These are phyloP conservation scores for Apiosordaria backusii DNA, from an alignment of 495 filamentous ascomycete species.

Conservation along the genomic window DNA sequence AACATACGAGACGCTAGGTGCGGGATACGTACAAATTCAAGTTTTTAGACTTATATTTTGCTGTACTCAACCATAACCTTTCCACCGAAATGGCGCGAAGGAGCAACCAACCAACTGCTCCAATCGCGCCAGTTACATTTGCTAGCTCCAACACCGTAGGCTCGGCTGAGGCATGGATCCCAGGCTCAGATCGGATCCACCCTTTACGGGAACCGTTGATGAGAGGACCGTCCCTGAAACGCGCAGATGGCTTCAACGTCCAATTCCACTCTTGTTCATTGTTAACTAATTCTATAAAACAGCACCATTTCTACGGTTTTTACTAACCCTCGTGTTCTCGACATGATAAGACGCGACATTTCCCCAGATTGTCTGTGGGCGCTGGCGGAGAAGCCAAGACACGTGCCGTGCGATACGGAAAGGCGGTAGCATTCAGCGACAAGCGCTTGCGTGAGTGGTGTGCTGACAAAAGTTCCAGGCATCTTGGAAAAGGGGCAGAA, in stretches of 20 bases:
- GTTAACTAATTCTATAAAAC: not conserved
- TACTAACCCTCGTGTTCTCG: not conserved
- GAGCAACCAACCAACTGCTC: too few species aligned
- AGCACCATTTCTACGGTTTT: not conserved
- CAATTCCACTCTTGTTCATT: not conserved
- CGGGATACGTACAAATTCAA: too few species aligned
- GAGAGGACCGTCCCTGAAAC: not conserved
- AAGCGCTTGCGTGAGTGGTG: not conserved
- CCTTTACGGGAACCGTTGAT: conserved; percentile 1
- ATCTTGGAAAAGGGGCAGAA: not conserved
- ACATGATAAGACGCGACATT: not conserved
- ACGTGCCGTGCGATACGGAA: not conserved
- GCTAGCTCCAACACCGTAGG: too few species aligned
- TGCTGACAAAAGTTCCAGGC: not conserved
- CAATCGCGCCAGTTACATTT: too few species aligned
- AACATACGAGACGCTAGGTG: too few species aligned
- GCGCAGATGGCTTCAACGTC: not conserved
- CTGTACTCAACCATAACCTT: too few species aligned
- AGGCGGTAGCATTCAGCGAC: not conserved
- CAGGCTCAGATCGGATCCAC: not conserved
- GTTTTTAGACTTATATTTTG: too few species aligned
- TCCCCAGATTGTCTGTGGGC: not conserved
- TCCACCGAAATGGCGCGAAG: too few species aligned
- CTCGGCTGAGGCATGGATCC: conserved; percentile 3
- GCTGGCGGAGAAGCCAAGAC: not conserved